These are phyloP conservation scores for Periconia digitata DNA, from an alignment of 2,329 filamentous ascomycete species.

Conservation along the genomic window DNA sequence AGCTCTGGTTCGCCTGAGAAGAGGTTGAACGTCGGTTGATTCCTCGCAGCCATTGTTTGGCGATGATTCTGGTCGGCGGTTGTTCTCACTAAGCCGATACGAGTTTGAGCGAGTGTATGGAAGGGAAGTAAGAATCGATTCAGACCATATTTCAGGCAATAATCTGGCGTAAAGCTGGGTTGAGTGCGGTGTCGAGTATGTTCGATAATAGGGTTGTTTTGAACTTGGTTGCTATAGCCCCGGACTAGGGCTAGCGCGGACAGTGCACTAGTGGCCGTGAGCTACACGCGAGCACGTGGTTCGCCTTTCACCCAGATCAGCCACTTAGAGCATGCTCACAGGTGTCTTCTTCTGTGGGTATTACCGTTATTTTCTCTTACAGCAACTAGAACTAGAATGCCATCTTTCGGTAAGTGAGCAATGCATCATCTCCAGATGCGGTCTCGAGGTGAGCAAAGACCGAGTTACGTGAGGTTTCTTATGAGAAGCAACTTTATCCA, in stretches of 20 bases:
- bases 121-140: background rate
- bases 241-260: constrained; percentile 7
- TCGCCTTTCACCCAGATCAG: background rate
- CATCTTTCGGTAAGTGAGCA: too few relatives aligned
- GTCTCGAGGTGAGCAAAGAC: too few relatives aligned
- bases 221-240: background rate
- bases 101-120: background rate
- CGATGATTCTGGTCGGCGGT: background rate
- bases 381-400: too few relatives aligned
- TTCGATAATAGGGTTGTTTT: constrained; percentile 1
- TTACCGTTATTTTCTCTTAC: too few relatives aligned
- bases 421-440: too few relatives aligned
- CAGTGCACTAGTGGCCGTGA: too few relatives aligned
- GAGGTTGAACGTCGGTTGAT: constrained; percentile 52
- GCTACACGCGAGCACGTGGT: background rate
- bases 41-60: constrained; percentile 31
- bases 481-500: too few relatives aligned
- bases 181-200: background rate
- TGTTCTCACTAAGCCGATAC: background rate
- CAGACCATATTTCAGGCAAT: background rate
- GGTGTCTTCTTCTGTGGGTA: too few relatives aligned
- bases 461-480: too few relatives aligned
- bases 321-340: too few relatives aligned
- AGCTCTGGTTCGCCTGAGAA: constrained; percentile 47
- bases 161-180: background rate